Conservation (phyloP, 495 filamentous ascomycete species). For the Hypoxylon fragiforme region DNA sequence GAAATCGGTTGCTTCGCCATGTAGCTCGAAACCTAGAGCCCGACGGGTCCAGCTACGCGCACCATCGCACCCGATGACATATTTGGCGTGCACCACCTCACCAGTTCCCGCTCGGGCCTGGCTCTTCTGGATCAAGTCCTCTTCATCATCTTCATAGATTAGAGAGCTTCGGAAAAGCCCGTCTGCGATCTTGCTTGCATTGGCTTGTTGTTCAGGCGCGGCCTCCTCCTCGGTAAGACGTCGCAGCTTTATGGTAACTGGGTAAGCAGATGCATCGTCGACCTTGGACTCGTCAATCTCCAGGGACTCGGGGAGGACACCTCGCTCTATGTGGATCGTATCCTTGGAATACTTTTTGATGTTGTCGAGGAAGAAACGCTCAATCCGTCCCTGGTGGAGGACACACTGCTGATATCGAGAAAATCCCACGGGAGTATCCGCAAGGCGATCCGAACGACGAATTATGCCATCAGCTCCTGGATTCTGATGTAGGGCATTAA, state of each 20-base stretch:
- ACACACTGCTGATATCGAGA: conserved; percentile 58
- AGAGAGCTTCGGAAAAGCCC: conserved; percentile 56
- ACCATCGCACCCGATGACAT: conserved; percentile 71
- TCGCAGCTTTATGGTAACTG: conserved; percentile 55
- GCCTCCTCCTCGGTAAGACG: conserved; percentile 51
- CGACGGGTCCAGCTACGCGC: conserved; percentile 65
- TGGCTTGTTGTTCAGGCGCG: conserved; percentile 44
- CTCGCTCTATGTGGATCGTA: conserved; percentile 54
- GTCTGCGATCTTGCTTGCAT: conserved; percentile 42
- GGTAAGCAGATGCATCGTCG: conserved; percentile 54
- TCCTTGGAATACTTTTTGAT: conserved; percentile 47
- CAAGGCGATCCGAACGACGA: conserved; percentile 55
- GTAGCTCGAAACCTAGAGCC: conserved; percentile 61
- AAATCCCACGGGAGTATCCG: conserved; percentile 54
- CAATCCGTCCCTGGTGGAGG: conserved; percentile 60
- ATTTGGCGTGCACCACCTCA: conserved; percentile 59
- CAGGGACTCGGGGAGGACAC: conserved; percentile 52
- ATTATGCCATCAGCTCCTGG: conserved; percentile 54
- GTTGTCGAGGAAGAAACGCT: conserved; percentile 59
- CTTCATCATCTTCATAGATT: conserved; percentile 53
- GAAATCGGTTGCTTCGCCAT: conserved; percentile 67
- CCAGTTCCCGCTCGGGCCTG: conserved; percentile 46
- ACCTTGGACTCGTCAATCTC: conserved; percentile 45
- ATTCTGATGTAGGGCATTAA: conserved; percentile 44
- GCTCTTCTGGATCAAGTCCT: conserved; percentile 51